Evolutionary conservation across 352 stramenopile species (phyloP), one percentile per base, ranked within the genome.

Genomic region (Phytophthora cryptogea): DNA sequence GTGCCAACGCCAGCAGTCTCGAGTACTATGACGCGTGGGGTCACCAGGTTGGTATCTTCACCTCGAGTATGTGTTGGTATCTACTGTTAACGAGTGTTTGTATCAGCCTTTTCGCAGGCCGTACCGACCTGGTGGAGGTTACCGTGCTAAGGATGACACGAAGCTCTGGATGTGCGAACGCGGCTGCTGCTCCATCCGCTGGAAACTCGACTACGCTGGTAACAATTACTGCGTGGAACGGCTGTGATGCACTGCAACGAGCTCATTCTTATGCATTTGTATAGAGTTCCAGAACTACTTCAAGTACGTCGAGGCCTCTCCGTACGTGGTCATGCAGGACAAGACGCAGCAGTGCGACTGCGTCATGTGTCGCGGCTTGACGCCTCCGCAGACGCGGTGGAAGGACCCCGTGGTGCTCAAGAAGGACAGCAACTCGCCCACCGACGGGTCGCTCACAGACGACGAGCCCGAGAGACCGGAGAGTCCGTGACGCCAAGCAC

Each of bases 151-250:
- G 57, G 30, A 37, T 35, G 62, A 68, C 23, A 62, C 58, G 2
- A 83, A 82, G 54, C 68, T 87, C 36, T 89, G 78, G 79, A 76
- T 78, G 40, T 90, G 80, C 36, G 74, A 78, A 9, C 62, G 70
- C 13, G 80, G 80, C 42, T 90, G 80, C 72, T 90, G 80, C 51
- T 88, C 76, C 23, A 78, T 90, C 51, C 80, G 78, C 31, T 86
- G 77, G 78, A 90, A 90, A 46, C 78, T 90, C 44, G 78, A 88
- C 65, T 90, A 90, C 36, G 80, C 76, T 33, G 76, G 76, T 83
- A 63, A 41, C 7, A 37, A 23, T 16, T 8, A 8, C 32, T 39
- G 8, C 13, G 59, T 44, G 0, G 16, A 20, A 23, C 16, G n/a
- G 33, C 33, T 39, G 10, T 39, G 33, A 8, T 10, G 9, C 36